A percentile compares a stretch with the other conserved stretches of the same genome.
phyloP scores from a whole-genome alignment of 1,139 yeast species.

The Zygosaccharomyces pseudobailii region DNA sequence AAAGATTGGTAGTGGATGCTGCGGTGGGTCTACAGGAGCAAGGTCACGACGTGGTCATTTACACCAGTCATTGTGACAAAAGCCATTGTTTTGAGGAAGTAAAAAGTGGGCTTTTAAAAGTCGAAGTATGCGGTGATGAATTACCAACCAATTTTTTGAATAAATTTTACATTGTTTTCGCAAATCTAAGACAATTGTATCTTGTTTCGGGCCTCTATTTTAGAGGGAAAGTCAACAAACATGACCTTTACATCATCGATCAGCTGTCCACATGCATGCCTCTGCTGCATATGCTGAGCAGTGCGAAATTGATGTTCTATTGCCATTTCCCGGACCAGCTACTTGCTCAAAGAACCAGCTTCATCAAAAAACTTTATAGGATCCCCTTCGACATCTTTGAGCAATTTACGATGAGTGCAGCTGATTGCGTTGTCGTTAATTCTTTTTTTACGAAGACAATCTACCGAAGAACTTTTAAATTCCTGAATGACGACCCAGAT shows the following conservation, averaged over 20 bases:
- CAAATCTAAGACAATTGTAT: conserved; percentile 76
- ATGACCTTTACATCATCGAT: conserved; percentile 78
- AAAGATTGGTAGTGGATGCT: conserved; percentile 88
- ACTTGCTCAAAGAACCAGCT: conserved; percentile 55
- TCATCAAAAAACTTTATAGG: conserved; percentile 62
- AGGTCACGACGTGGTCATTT: conserved; percentile 64
- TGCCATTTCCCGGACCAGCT: conserved; percentile 96
- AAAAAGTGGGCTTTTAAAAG: conserved; percentile 49
- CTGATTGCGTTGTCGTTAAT: conserved; percentile 83
- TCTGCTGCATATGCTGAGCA: conserved; percentile 47
- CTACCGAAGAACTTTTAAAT: conserved; percentile 58
- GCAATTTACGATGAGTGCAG: conserved; percentile 68
- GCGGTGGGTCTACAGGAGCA: conserved; percentile 77
- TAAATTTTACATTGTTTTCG: conserved; percentile 72
- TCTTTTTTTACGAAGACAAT: conserved; percentile 74
- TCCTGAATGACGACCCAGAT: conserved; percentile 42
- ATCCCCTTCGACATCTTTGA: conserved; percentile 78
- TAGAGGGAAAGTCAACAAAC: conserved; percentile 44
- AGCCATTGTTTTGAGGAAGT: conserved; percentile 90
- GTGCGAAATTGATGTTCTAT: conserved; percentile 59
- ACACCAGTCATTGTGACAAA: conserved; percentile 85
- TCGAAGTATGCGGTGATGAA: conserved; percentile 73
- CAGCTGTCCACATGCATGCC: conserved; percentile 88
- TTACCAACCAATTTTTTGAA: conserved; percentile 68
- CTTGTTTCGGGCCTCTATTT: conserved; percentile 48